A percentile compares a stretch with the other conserved stretches of the same genome.
These are phyloP conservation scores for Westerdykella aurantiaca DNA, from an alignment of 2,329 filamentous ascomycete genomes.

Conservation along the genomic window DNA sequence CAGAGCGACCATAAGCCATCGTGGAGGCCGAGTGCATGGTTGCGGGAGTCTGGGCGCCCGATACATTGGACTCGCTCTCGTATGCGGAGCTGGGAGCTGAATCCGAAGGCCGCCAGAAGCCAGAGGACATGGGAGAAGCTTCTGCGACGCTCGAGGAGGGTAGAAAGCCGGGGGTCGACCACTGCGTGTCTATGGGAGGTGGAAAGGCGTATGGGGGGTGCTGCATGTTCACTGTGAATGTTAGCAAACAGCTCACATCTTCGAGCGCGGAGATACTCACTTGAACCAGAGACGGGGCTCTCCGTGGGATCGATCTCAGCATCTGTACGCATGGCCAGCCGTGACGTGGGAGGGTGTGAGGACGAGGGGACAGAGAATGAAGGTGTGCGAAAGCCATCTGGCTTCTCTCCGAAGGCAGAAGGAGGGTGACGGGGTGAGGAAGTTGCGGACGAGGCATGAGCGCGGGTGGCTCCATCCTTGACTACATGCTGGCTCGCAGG, in stretches of 20 bases:
- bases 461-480: constrained; percentile 41
- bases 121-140: constrained; percentile 26
- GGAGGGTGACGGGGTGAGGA: constrained; percentile 42
- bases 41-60: constrained; percentile 29
- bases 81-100: constrained; percentile 32
- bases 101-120: constrained; percentile 33
- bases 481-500: constrained; percentile 40
- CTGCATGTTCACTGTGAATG: constrained; percentile 24
- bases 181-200: constrained; percentile 34
- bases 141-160: constrained; percentile 34
- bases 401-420: constrained; percentile 20
- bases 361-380: constrained; percentile 14
- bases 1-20: constrained; percentile 29
- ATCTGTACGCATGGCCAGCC: constrained; percentile 13
- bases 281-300: constrained; percentile 16
- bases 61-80: constrained; percentile 33
- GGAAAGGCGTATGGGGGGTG: constrained; percentile 31
- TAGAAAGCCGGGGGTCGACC: constrained; percentile 27
- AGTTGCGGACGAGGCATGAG: constrained; percentile 42
- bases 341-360: background rate
- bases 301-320: constrained; percentile 24
- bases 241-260: constrained; percentile 10
- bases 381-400: constrained; percentile 7
- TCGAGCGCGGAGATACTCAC: constrained; percentile 15
- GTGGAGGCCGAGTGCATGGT: constrained; percentile 34